Base-by-base conservation (phyloP, 257 asterid genomes). In the Ocimum tenuiflorum region DNA sequence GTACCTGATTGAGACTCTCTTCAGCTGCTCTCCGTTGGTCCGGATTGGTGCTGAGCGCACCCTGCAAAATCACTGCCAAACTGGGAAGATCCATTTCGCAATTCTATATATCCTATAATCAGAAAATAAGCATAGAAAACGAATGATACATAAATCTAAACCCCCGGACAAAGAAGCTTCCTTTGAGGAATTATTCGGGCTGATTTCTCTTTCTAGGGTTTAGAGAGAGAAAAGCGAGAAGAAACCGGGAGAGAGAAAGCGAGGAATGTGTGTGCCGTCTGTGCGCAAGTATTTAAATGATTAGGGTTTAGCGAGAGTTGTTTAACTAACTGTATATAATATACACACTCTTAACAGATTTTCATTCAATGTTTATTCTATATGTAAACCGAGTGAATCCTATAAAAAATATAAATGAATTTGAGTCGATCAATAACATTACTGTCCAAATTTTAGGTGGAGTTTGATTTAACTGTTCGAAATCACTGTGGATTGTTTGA, bases 11-110 rank as follows among this genome's bases (percentile, higher is more conserved):
- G 47, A 94, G 89, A 71, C 89, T 83, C n/a, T 79, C 86, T 66
- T 94, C 99, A 13, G 97, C 96, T 8, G 96, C 86, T 75, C 85
- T 90, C 31, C 97, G 86, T 65, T 94, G 91, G 77, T 72, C 82
- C 0, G 92, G 99, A 81, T 82, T 86, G 67, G 89, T 88, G 73
- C 97, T 86, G 39, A 90, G 81, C 1, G 96, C 96, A 31, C 90
- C 95, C 35, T 79, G 92, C 33, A 90, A 79, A 70, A 94, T 80
- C 59, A 83, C 39, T 36, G 80, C 88, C 83, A 94, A 77, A 67
- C 81, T 86, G 62, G 46, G 94, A 79, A 85, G 95, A 86, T 94
- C 99, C 99, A 91, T 89, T 13, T 6, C 19, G 67, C 60, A 12
- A 60, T 42, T 48, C 57, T 18, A 23, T 58, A 15, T 54, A 29